A percentile compares a stretch with the other conserved stretches of the same genome.
Evolutionary conservation across 352 stramenopile genomes (phyloP).

Genomic region (Aphanomyces astaci): DNA sequence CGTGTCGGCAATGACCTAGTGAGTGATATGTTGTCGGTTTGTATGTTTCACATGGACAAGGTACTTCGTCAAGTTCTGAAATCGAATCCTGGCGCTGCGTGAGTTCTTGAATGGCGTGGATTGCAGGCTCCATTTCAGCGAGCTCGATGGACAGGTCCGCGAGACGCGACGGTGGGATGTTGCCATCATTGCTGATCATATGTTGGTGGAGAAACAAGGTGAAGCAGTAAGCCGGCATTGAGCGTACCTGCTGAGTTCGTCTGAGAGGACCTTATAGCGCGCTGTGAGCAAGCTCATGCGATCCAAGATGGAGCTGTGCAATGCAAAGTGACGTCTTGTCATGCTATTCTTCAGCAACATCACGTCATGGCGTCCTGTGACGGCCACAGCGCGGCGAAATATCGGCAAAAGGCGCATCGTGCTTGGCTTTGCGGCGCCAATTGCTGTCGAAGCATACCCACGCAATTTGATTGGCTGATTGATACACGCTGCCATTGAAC

Average conservation of each 20-base stretch:
- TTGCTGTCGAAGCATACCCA: too few relatives aligned
- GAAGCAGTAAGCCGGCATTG: too few relatives aligned
- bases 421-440: neutral
- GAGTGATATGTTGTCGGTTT: neutral
- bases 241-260: conserved; percentile 55
- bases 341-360: conserved; percentile 24
- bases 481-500: neutral
- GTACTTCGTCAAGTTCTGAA: conserved; percentile 76
- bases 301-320: conserved; percentile 62
- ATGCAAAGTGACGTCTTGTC: conserved; percentile 31
- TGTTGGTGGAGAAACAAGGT: conserved; percentile 5
- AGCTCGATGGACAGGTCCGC: conserved; percentile 80
- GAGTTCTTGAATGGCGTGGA: conserved; percentile 57
- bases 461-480: neutral
- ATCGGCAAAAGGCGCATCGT: neutral
- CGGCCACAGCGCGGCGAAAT: neutral
- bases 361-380: neutral
- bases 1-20: conserved; percentile 55
- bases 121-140: conserved; percentile 66
- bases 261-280: conserved; percentile 55
- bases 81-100: conserved; percentile 88
- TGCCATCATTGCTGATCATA: conserved; percentile 53
- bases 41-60: conserved; percentile 37
- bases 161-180: conserved; percentile 61
- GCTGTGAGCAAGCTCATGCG: conserved; percentile 57